Percentiles rank a stretch among this genome's conserved stretches.
These are phyloP conservation scores for Arctium minus DNA, from an alignment of 129 eudicot species.

Conservation along the genomic window DNA sequence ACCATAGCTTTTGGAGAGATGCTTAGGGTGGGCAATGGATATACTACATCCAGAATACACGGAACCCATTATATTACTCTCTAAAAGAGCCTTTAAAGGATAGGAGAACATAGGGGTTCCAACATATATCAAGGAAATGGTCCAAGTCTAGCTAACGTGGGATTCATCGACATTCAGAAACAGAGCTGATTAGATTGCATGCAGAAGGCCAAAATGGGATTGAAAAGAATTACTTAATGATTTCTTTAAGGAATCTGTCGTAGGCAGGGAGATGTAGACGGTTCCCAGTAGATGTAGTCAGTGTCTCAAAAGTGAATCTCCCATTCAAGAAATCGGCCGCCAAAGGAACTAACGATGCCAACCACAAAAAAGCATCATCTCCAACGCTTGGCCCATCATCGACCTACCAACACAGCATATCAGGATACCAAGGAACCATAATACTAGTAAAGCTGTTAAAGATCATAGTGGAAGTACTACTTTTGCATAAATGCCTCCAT, in stretches of 20 bases:
- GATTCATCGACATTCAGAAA: not conserved
- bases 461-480: not conserved
- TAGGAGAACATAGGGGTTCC: too few relatives aligned
- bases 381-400: constrained; percentile 60
- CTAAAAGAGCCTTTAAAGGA: not conserved
- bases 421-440: not conserved
- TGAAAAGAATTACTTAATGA: constrained; percentile 36
- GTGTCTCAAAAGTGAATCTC: constrained; percentile 80
- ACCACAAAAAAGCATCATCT: constrained; percentile 87
- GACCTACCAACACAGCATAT: constrained; percentile 49
- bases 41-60: not conserved
- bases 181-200: not conserved
- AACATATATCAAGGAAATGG: too few relatives aligned
- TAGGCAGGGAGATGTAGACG: constrained; percentile 84
- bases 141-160: not conserved
- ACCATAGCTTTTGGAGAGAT: too few relatives aligned
- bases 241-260: constrained; percentile 68
- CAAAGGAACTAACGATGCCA: constrained; percentile 65
- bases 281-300: constrained; percentile 62
- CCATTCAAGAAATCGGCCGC: constrained; percentile 65
- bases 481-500: not conserved
- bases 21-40: not conserved
- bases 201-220: not conserved
- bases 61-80: not conserved
- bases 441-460: not conserved